phyloP scores from a whole-genome alignment of 768 basidiomycete genomes.

The Trametes elegans region DNA sequence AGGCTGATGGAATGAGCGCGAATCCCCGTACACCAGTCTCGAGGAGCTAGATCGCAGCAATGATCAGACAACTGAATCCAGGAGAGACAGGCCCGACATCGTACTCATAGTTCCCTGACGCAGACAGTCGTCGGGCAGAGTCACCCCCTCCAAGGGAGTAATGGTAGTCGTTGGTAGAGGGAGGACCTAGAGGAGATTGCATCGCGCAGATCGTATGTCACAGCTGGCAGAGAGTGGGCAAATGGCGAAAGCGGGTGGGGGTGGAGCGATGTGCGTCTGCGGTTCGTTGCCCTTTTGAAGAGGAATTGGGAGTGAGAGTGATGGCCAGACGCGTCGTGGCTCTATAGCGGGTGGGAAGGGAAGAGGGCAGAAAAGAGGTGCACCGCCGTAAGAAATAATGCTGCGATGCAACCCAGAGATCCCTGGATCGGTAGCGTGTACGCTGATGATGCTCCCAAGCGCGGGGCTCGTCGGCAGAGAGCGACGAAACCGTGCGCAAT shows the following conservation, averaged over 20 bases:
- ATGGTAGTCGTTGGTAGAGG: not conserved
- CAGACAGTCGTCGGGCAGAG: not conserved
- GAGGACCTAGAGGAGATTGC: not conserved
- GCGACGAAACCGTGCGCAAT: conserved; percentile 2
- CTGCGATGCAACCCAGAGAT: not conserved
- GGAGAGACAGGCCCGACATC: not conserved
- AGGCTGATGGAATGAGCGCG: not conserved
- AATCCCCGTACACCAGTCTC: not conserved
- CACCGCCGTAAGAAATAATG: not conserved
- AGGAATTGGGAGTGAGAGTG: not conserved
- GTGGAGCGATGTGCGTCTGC: not conserved
- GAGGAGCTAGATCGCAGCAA: not conserved
- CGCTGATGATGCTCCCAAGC: conserved; percentile 3
- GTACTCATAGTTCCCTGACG: conserved; percentile 1
- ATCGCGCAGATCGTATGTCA: not conserved
- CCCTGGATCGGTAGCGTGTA: not conserved
- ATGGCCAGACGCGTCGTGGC: not conserved
- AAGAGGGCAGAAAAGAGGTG: not conserved
- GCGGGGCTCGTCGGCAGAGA: conserved; percentile 10
- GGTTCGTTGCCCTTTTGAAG: not conserved
- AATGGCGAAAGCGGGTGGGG: not conserved
- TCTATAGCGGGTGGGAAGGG: not conserved
- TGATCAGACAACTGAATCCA: not conserved
- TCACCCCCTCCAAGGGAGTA: not conserved
- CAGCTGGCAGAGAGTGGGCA: not conserved